Base-by-base conservation (phyloP, 2,329 filamentous ascomycete species). In the Xylaria sp. region DNA sequence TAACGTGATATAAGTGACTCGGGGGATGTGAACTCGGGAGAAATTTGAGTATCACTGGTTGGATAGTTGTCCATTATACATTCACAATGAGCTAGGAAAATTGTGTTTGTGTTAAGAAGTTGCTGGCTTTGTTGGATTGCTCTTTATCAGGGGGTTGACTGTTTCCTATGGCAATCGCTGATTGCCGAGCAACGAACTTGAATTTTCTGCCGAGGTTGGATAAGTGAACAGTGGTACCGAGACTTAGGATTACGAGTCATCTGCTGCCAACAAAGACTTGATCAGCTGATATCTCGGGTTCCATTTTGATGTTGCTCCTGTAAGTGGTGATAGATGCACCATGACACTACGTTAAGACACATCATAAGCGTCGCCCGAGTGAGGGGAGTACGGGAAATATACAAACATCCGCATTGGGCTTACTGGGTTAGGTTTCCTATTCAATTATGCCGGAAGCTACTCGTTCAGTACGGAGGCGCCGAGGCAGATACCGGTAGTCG, bases 281-380 rank as follows among this genome's bases (percentile, higher is more conserved):
- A 48, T 56, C 31, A 29, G 27, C 31, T 43, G 55, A 63, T 48
- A 21, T 51, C 19, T 64, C 52, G 41, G 41, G 31, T 54, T 54
- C 25, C 38, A 29, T 29, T 38, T 25, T 19, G 13, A 19, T 35
- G 29, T 23, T 33, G 54, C 10, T 11, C 25, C 19, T 10, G 4
- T 49, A 11, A 25, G 10, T 44, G 43, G 60, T 54, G 48, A 51
- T 17, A 40, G 21, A 51, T 44, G 38, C 56, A 46, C 23, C 17
- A 54, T 27, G 19, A 13, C 41, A 43, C 37, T 29, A 29, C 27
- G 5, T 25, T 41, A 3, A n/a, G 35, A 31, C 41, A 15, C n/a
- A 43, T 62, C 46, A 25, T 19, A 41, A 23, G 54, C 60, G 33
- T 33, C 19, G 60, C 41, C 27, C 35, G 23, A 54, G 25, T 37